phyloP scores from a whole-genome alignment of 164 flowering plant genomes.

The Stephania cephalantha region DNA sequence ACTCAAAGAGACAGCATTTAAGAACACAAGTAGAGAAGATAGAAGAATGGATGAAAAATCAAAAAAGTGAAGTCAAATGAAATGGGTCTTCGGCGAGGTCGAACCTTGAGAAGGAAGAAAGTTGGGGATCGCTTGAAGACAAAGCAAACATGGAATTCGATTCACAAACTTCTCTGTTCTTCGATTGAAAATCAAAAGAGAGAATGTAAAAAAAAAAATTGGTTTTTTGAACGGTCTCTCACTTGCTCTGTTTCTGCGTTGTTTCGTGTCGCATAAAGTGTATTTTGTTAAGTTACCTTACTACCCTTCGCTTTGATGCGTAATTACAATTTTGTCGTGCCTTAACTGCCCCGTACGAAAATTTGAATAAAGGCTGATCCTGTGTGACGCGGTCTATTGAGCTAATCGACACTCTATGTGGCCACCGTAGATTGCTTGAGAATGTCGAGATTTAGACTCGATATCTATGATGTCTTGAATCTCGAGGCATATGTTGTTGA shows the following conservation, averaged over 20 bases:
- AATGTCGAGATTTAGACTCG: not conserved
- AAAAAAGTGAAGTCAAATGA: not conserved
- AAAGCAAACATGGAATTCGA: conserved; percentile 13
- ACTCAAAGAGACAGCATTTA: not conserved
- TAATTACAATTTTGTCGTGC: not conserved
- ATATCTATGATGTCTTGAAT: no score
- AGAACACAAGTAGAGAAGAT: not conserved
- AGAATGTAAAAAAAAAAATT: not conserved
- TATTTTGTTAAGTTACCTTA: not conserved
- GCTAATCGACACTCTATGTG: not conserved
- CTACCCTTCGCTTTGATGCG: not conserved
- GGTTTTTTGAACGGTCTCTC: not conserved
- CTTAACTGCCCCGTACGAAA: not conserved
- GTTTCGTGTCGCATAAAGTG: not conserved
- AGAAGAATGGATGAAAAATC: not conserved
- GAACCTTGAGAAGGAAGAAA: conserved; percentile 7
- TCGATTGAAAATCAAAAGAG: not conserved
- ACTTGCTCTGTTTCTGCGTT: conserved; percentile 3
- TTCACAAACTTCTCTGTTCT: not conserved
- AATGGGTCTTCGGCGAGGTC: not conserved
- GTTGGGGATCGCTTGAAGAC: conserved; percentile 8
- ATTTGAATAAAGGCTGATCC: not conserved
- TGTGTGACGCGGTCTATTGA: not conserved
- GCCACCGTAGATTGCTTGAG: not conserved
- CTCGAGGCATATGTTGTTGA: no score